phyloP scores from a whole-genome alignment of 371 early-diverging fungal species.

The Thermomucor indicae-seudaticae region DNA sequence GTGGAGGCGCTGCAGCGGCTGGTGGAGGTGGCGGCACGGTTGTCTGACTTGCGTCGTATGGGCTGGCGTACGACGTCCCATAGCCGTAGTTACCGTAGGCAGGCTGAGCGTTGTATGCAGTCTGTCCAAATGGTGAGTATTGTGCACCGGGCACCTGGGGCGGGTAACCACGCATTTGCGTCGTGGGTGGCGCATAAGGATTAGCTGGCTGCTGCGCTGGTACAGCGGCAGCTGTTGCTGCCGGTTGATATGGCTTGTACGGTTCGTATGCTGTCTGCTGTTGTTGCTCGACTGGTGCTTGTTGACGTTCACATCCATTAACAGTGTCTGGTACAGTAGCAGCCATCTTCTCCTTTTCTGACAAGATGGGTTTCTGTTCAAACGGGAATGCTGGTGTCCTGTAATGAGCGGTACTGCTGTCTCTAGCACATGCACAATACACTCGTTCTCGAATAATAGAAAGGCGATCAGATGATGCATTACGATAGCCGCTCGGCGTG shows the following conservation, averaged over 20 bases:
- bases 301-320: slow-evolving; percentile 2
- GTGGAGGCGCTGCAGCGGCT: slow-evolving; percentile 15
- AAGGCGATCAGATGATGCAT: slow-evolving; percentile 40
- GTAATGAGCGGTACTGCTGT: slow-evolving; percentile 29
- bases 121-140: slow-evolving; percentile 1
- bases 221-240: slow-evolving; percentile 1
- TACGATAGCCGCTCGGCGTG: slow-evolving; percentile 64
- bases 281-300: not conserved
- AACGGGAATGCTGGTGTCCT: slow-evolving; percentile 65
- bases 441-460: slow-evolving; percentile 76
- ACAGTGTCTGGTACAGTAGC: not conserved
- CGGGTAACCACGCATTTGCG: slow-evolving; percentile 1
- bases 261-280: slow-evolving; percentile 1
- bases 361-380: slow-evolving; percentile 42
- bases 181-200: not conserved
- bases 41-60: slow-evolving; percentile 1
- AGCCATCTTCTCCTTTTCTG: not conserved
- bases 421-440: slow-evolving; percentile 56
- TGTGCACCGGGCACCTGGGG: no score
- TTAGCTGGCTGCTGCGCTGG: slow-evolving; percentile 3
- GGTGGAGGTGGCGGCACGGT: not conserved
- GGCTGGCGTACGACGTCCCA: slow-evolving; percentile 1
- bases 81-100: slow-evolving; percentile 5
- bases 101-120: not conserved
- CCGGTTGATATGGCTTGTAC: not conserved